Evolutionary conservation across 2,329 filamentous ascomycete genomes (phyloP).

Genomic region (Metarhizium anisopliae): DNA sequence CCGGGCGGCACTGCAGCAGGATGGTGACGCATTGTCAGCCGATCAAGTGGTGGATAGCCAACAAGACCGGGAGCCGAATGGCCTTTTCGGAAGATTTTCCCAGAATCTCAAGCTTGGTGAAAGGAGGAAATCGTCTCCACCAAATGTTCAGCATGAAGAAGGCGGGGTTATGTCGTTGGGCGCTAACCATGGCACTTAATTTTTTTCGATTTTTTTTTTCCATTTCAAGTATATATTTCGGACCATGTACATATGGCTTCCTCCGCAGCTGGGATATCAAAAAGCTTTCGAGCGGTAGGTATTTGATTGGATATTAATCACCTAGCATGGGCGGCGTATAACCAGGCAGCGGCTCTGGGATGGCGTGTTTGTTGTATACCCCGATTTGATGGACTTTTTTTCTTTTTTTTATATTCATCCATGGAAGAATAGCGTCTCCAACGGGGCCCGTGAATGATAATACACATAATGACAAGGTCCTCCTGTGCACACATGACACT

Average conservation of each 20-base stretch:
- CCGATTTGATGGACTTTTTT: neutral
- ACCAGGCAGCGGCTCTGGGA: neutral
- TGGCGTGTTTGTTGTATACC: neutral
- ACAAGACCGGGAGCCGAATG: conserved; percentile 11
- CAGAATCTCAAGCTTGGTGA: conserved; percentile 16
- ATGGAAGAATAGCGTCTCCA: too few species aligned
- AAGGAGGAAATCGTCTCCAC: conserved; percentile 20
- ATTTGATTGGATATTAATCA: too few species aligned
- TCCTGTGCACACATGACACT: too few species aligned
- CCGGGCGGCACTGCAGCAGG: conserved; percentile 10
- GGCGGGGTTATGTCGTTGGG: conserved; percentile 11
- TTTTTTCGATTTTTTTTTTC: neutral
- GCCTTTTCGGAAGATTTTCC: conserved; percentile 17
- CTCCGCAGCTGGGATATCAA: too few species aligned
- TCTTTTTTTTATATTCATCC: too few species aligned
- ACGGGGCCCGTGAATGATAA: too few species aligned
- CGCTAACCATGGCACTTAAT: neutral
- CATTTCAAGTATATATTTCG: neutral
- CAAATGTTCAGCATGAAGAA: conserved; percentile 20
- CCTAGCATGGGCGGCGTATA: neutral
- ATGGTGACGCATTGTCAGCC: conserved; percentile 11
- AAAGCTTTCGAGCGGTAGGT: too few species aligned
- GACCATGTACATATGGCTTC: too few species aligned
- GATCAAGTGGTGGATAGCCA: conserved; percentile 10
- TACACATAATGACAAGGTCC: too few species aligned